Base-by-base conservation (phyloP, 2,329 filamentous ascomycete species). In the Periglandula ipomoeae region DNA sequence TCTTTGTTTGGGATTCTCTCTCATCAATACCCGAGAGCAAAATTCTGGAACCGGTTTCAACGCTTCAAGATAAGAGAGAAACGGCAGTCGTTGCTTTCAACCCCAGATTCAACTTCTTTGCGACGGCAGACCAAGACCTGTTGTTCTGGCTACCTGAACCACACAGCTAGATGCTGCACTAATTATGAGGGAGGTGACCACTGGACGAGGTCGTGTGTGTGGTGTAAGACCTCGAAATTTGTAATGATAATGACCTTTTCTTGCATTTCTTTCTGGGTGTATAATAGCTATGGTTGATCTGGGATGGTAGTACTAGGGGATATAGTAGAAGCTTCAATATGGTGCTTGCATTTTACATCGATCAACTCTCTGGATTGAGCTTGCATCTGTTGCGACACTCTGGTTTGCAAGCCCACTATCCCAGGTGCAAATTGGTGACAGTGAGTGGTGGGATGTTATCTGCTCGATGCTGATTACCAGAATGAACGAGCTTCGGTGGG, bases 31-130 rank as follows among this genome's bases (percentile, higher is more conserved):
- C 71, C 7, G 72, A 78, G 32, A 77, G 76, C 57, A 79, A 80
- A 60, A 70, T 78, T 2, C 62, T 89, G 48, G 75, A 79, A 37
- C 85, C 87, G 45, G 75, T 70, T 41, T 76, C 76, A 65, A 80
- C 79, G 42, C 69, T 86, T 42, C 80, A 84, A 37, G 82, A 84
- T 56, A 79, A 77, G 70, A 81, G 73, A 62, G 82, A 80, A 67
- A 81, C 81, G 4, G 85, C 85, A 1, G 77, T 95, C 11, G 74
- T 95, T 38, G 87, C 86, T 20, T 93, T 89, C 64, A 97, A 96
- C 62, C 93, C 90, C 23, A 78, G 90, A 44, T 93, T 85, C 66
- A 96, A 97, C 66, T 83, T 96, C 71, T 78, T 97, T 56, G 90
- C 89, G 8, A 93, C 85, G 40, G 93, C 89, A 3, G 90, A 97